Conservation (phyloP, 106 monocot species). For the Iris macrosiphon region DNA sequence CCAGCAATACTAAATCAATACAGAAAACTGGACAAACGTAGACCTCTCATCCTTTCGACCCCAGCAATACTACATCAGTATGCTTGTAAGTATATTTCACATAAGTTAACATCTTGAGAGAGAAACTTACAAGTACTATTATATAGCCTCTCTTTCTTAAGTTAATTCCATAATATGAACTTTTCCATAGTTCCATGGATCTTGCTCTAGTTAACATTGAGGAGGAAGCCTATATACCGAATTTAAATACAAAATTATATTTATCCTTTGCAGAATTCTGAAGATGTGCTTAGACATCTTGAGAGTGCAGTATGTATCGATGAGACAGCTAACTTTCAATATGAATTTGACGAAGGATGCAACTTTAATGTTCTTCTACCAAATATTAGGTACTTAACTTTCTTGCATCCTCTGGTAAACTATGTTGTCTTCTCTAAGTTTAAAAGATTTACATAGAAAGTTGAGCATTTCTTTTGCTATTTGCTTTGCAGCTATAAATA, state of each 20-base stretch:
- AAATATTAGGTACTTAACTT: conserved; percentile 53
- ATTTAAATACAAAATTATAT: neutral
- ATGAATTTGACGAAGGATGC: conserved; percentile 54
- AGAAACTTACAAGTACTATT: neutral
- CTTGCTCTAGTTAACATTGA: neutral
- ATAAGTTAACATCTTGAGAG: neutral
- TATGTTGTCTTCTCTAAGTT: too few relatives aligned
- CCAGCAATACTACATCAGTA: conserved; percentile 50
- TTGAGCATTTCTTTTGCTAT: too few relatives aligned
- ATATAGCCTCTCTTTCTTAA: too few relatives aligned
- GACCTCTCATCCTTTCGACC: conserved; percentile 28
- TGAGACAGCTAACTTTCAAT: conserved; percentile 48
- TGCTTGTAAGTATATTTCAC: conserved; percentile 33
- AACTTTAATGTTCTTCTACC: conserved; percentile 80
- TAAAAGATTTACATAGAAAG: too few relatives aligned
- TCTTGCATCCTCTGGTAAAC: neutral
- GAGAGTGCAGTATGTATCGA: conserved; percentile 60
- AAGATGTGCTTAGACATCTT: conserved; percentile 76
- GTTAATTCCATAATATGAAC: too few relatives aligned
- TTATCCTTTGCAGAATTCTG: conserved; percentile 37
- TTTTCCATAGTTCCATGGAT: neutral
- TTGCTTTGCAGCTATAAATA: conserved; percentile 59
- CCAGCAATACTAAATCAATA: too few relatives aligned
- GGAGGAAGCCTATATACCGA: too few relatives aligned
- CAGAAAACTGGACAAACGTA: conserved; percentile 73